Evolutionary conservation across 148 eudicot species (phyloP), one percentile per base, ranked within the genome.

Genomic region (Camellia lanceoleosa): DNA sequence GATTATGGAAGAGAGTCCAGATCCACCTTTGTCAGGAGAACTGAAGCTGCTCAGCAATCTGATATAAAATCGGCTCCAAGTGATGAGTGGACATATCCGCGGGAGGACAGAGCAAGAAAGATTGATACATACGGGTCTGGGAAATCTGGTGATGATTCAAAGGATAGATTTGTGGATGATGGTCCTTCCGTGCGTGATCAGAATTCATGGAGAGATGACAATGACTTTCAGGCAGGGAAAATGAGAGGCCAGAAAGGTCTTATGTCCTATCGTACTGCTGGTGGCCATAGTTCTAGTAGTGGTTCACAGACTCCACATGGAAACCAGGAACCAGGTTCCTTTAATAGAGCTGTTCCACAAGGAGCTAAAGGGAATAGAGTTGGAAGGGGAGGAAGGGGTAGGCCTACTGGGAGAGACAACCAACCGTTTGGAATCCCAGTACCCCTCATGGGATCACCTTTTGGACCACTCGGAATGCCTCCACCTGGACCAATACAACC

Each of bases 391-490:
- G 95, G 93, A 83, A 86, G 97, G 83, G 87, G 81, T 59, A 89
- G 94, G 86, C 92, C 94, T 13, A 20, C 88, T 78, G 97, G 94
- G 51, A 91, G 97, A 81, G 98, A 95, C 78, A 87, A 83, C 81
- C 97, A 91, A 82, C 99, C 84, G 76, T 72, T 80, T 77, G 90
- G 86, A 80, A 81, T 87, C 18, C 88, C 91, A 59, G 68, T 92
- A 79, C 93, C 96, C 56, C 65, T 95, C 84, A 76, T 89, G 86
- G 97, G 90, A 73, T 88, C 97, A 75, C 94, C 96, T 82, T 95
- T 93, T 85, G 95, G 92, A 77, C 96, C 94, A 46, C 91, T 92
- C 70, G 93, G 97, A 76, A 83, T 95, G 89, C 95, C 92, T 7
- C 94, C 93, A 42, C 94, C 92, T 84, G 94, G 96, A 83, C 89